Evolutionary conservation across 345 rosid species (phyloP).

Genomic region (Kernera saxatilis): DNA sequence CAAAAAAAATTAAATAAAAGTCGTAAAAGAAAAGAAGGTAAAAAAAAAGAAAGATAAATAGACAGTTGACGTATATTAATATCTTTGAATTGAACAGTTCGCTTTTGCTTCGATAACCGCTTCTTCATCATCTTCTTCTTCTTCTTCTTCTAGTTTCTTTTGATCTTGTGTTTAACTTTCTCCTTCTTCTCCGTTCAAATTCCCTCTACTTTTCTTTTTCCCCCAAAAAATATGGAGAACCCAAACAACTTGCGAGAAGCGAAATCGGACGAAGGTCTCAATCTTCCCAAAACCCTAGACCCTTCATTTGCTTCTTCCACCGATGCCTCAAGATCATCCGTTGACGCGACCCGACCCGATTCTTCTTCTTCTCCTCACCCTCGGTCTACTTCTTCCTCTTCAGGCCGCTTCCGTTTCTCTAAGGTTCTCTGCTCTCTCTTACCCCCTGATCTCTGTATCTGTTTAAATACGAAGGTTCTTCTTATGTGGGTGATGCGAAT

Average conservation of each 20-base stretch:
- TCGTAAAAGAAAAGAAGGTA: background rate
- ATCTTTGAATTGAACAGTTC: slow-evolving; percentile 1
- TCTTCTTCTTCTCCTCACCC: slow-evolving; percentile 6
- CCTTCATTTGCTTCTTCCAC: slow-evolving; percentile 16
- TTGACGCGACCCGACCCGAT: slow-evolving; percentile 4
- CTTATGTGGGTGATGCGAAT: background rate
- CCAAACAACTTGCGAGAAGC: background rate
- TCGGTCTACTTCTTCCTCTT: background rate
- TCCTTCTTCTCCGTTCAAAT: background rate
- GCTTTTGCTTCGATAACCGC: background rate
- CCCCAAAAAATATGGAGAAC: background rate
- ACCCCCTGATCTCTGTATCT: background rate
- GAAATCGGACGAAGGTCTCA: slow-evolving; percentile 19
- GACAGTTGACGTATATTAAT: slow-evolving; percentile 9
- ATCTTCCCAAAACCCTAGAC: slow-evolving; percentile 11
- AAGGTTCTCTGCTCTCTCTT: slow-evolving; percentile 19
- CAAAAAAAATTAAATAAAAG: no score
- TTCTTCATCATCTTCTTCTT: background rate
- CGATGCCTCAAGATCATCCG: slow-evolving; percentile 23
- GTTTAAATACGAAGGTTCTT: background rate
- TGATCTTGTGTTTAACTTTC: slow-evolving; percentile 2
- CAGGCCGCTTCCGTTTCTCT: slow-evolving; percentile 5
- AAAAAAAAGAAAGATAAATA: background rate
- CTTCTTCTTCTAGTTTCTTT: background rate
- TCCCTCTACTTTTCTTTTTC: background rate